Base-by-base conservation (phyloP, 2,329 filamentous ascomycete species). In the Pseudogymnoascus sp. region DNA sequence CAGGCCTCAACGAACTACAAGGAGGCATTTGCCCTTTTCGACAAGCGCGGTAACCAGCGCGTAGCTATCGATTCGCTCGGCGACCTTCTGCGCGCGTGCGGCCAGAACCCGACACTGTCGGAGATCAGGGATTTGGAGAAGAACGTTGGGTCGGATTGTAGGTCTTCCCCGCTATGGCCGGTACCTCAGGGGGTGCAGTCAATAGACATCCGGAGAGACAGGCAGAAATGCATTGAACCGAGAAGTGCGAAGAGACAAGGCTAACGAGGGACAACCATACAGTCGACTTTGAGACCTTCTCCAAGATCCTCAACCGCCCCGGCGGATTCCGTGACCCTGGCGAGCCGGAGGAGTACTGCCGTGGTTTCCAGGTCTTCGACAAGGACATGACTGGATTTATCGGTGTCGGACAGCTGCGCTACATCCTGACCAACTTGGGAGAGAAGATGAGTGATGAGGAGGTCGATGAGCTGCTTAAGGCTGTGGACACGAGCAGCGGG, bases 391-490 rank as follows among this genome's bases (percentile, higher is more conserved):
- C 92, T 65, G 94, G 94, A 61, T 97, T 92, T 77, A 97, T 99
- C 74, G 94, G 93, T 63, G 93, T 97, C 67, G 94, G 94, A 63
- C 94, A 99, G 80, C 84, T 99, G 76, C 90, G 96, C 78, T 99
- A 99, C 80, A 93, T 99, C 75, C 79, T 99, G 72, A 99, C 94
- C 63, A 97, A 97, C 75, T 79, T 99, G 71, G 94, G 94, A 72
- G 94, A 99, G 87, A 97, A 97, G 83, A 97, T 99, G 92, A 91
- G 89, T 65, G 93, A 99, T 72, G 94, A 97, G 67, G 94, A 99
- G 82, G 94, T 99, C 59, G 93, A 97, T 76, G 94, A 99, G 83
- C 83, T 99, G 74, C 87, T 99, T 76, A 99, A 97, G 87, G 92
- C 92, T 0, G 93, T 97, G 68, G 94, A 99, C 75, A 96, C 92